Evolutionary conservation across 2,329 filamentous ascomycete genomes (phyloP).

Genomic region (Cordyceps pruinosa): DNA sequence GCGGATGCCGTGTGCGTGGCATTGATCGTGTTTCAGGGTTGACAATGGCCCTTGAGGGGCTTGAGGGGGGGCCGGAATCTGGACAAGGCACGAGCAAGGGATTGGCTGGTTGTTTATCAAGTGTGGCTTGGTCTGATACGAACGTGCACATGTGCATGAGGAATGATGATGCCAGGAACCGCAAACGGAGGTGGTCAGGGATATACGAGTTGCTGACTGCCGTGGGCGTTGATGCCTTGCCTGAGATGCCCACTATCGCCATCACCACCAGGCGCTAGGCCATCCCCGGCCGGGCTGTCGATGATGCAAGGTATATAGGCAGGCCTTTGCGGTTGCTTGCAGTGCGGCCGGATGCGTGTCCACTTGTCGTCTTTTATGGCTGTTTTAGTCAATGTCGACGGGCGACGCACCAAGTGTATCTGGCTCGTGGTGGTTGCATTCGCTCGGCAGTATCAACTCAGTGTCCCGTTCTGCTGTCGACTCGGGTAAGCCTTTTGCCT

Average conservation of each 20-base stretch:
- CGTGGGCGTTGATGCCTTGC: background rate
- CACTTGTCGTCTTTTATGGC: background rate
- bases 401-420: background rate
- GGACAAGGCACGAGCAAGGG: background rate
- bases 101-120: conserved; percentile 4
- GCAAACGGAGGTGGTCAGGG: conserved; percentile 6
- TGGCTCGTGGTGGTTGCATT: background rate
- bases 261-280: too few species aligned
- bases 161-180: background rate
- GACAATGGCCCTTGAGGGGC: background rate
- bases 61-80: too few species aligned
- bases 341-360: too few species aligned
- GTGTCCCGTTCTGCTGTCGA: background rate
- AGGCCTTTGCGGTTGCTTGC: too few species aligned
- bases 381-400: background rate
- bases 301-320: too few species aligned
- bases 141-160: background rate
- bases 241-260: too few species aligned
- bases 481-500: background rate
- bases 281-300: conserved; percentile 6
- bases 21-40: background rate
- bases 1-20: background rate
- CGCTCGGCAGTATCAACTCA: background rate
- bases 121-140: background rate
- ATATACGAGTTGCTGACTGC: background rate